Percentiles rank a stretch among this genome's conserved stretches.
These are phyloP conservation scores for Fusarium nelsonii DNA, from an alignment of 2,329 filamentous ascomycete species.

Conservation along the genomic window DNA sequence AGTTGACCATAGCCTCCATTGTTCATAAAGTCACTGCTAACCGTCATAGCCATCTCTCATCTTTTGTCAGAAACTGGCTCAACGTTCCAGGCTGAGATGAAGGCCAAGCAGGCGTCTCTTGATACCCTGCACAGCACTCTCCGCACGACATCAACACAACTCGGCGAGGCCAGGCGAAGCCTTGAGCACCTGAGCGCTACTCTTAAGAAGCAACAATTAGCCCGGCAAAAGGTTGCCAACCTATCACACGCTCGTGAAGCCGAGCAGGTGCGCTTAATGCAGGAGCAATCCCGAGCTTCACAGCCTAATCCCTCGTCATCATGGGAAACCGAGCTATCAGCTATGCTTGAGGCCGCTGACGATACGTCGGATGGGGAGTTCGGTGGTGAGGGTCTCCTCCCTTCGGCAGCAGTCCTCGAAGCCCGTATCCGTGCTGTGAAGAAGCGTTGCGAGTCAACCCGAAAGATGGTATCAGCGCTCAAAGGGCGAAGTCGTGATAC, in stretches of 20 bases:
- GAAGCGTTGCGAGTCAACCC: constrained; percentile 74
- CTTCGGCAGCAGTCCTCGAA: constrained; percentile 70
- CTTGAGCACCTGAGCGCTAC: constrained; percentile 78
- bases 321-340: constrained; percentile 68
- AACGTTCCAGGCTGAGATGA: constrained; percentile 84
- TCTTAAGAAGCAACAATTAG: constrained; percentile 73
- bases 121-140: constrained; percentile 85
- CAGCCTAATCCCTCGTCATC: constrained; percentile 60
- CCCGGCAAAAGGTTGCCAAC: constrained; percentile 80
- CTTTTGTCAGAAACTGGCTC: constrained; percentile 83
- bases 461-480: constrained; percentile 76
- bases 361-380: constrained; percentile 54
- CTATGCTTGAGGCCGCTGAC: constrained; percentile 60
- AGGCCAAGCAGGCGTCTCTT: constrained; percentile 84
- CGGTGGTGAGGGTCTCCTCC: constrained; percentile 61
- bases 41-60: constrained; percentile 76
- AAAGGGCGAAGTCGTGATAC: constrained; percentile 85
- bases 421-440: constrained; percentile 78
- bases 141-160: constrained; percentile 80
- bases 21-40: neutral
- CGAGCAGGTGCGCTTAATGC: constrained; percentile 67
- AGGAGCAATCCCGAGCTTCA: constrained; percentile 57
- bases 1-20: constrained; percentile 54
- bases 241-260: constrained; percentile 79
- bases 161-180: constrained; percentile 80